A percentile compares a stretch with the other conserved stretches of the same genome.
Evolutionary conservation across 1,284 basidiomycete species (phyloP).

Genomic region (Heterobasidion occidentale): DNA sequence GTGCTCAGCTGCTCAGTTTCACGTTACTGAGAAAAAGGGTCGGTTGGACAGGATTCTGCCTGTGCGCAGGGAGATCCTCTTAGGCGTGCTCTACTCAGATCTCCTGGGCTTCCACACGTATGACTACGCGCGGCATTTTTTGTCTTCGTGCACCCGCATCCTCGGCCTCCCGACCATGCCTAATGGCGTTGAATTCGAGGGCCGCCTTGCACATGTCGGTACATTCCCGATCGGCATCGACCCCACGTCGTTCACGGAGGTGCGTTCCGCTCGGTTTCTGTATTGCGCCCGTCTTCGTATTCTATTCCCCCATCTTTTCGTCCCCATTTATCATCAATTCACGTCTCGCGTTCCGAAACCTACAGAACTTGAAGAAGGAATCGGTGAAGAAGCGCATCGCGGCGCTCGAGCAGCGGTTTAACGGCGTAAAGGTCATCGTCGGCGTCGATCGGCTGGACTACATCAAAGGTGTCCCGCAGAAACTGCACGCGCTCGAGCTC

Average conservation of each 20-base stretch:
- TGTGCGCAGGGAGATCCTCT: constrained; percentile 92
- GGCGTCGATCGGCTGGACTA: constrained; percentile 98
- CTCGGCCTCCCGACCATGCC: constrained; percentile 96
- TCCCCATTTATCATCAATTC: no score
- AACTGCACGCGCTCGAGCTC: constrained; percentile 92
- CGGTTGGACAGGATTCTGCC: constrained; percentile 72
- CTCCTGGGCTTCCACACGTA: constrained; percentile 99
- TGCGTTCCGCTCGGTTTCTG: constrained; percentile 20
- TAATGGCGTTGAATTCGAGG: constrained; percentile 95
- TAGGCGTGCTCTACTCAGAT: constrained; percentile 94
- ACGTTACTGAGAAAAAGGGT: not conserved
- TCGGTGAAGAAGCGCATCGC: constrained; percentile 75
- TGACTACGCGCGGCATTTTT: constrained; percentile 98
- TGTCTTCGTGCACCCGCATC: constrained; percentile 96
- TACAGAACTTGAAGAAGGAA: constrained; percentile 70
- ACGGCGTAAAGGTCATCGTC: constrained; percentile 95
- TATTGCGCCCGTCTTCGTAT: not conserved
- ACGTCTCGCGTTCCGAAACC: not conserved
- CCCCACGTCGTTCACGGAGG: constrained; percentile 84
- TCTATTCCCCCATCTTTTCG: not conserved
- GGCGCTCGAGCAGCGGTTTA: constrained; percentile 83
- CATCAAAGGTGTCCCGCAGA: constrained; percentile 99
- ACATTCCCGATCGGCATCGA: constrained; percentile 99
- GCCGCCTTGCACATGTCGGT: constrained; percentile 92
- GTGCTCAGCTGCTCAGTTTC: not conserved